Base-by-base conservation (phyloP, 192 early-diverging fungal genomes). In the Gonapodya prolifera region DNA sequence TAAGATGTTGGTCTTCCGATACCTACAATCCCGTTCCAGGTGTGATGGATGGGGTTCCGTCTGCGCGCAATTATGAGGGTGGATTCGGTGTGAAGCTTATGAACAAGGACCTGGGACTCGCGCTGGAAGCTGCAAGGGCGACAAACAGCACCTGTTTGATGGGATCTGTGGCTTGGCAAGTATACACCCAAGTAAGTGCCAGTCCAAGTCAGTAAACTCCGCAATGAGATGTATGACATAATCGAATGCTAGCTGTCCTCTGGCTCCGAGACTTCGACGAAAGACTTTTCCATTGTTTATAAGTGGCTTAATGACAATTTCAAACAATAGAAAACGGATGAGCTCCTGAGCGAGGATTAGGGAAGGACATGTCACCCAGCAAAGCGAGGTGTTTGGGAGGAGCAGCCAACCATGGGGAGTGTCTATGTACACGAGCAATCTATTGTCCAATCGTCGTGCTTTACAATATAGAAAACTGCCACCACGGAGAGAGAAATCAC, bases 101-200 rank as follows among this genome's bases (percentile, higher is more conserved):
- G 93, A 90, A 91, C 33, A 99, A 99, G 88, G 97, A 99, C 82
- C 79, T 97, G 82, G 89, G 93, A 0, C 83, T 99, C 69, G 97
- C 95, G 1, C 85, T 95, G 18, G 89, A 91, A 45, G 93, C 96
- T 23, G 96, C 97, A 36, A 87, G 88, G 32, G 91, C 93, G 45
- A 78, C 28, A 2, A 32, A 32, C 71, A 73, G 71, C 71, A 73
- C 71, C 71, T 30, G 28, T 29, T 13, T 73, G 71, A 8, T 73
- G 2, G 71, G 71, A 2, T 18, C 71, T 13, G 8, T 32, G 31
- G 71, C 71, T 30, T 73, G 18, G 28, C 28, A 73, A 32, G 31
- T 73, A 18, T 73, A 73, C 71, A 73, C 18, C 23, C 45, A 61
- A 23, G 45, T 61, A 23, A 61, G 23, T 61, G 45, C 8, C 45